Conservation (phyloP, 768 basidiomycete species). For the Agaricus sinodeliciosus region DNA sequence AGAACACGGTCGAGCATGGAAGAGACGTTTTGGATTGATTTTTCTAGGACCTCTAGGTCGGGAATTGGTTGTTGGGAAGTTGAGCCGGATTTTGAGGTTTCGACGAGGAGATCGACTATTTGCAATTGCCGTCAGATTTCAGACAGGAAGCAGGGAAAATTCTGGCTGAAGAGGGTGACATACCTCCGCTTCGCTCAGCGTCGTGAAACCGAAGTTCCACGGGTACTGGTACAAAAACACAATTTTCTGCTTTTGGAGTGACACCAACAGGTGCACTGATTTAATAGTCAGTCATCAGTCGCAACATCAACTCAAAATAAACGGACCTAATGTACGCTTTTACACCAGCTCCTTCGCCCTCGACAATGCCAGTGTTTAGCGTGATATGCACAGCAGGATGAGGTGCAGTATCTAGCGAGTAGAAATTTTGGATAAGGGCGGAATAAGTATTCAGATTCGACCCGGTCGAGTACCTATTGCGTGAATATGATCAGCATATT, state of each 20-base stretch:
- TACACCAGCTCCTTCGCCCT: slow-evolving; percentile 59
- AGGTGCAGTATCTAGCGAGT: slow-evolving; percentile 85
- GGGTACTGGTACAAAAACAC: slow-evolving; percentile 91
- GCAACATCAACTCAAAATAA: not conserved
- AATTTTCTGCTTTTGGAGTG: slow-evolving; percentile 87
- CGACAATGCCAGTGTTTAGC: slow-evolving; percentile 77
- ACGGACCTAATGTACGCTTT: slow-evolving; percentile 82
- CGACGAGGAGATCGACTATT: slow-evolving; percentile 71
- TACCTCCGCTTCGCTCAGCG: slow-evolving; percentile 80
- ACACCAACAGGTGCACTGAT: slow-evolving; percentile 82
- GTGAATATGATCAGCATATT: not conserved
- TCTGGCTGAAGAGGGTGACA: slow-evolving; percentile 24
- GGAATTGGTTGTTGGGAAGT: slow-evolving; percentile 49
- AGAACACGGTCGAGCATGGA: slow-evolving; percentile 83
- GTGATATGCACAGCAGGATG: slow-evolving; percentile 89
- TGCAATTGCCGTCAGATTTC: too few species aligned
- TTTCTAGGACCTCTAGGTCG: slow-evolving; percentile 72
- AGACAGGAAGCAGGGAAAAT: not conserved
- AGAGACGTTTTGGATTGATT: slow-evolving; percentile 63
- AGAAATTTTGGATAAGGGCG: slow-evolving; percentile 96
- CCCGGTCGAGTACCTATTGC: slow-evolving; percentile 82
- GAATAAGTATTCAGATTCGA: slow-evolving; percentile 90
- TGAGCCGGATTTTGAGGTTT: slow-evolving; percentile 37
- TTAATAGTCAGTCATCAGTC: slow-evolving; percentile 11
- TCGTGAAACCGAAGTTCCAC: slow-evolving; percentile 78